A percentile compares a stretch with the other conserved stretches of the same genome.
Conservation (phyloP, 495 filamentous ascomycete species). For the Penicillium goetzii region DNA sequence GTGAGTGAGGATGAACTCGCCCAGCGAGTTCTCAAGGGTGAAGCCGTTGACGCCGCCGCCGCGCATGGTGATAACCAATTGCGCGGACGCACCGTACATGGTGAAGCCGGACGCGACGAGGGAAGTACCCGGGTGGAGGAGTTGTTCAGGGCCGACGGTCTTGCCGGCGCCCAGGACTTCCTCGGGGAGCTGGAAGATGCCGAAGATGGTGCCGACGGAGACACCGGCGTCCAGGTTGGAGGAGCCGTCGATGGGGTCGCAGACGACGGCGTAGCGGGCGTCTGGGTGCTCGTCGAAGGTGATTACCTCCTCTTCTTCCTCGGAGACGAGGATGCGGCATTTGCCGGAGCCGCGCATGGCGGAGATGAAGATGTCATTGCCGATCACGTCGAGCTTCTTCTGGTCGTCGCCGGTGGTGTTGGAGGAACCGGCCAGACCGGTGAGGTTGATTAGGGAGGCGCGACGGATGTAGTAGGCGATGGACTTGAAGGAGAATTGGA, state of each 20-base stretch:
- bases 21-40: conserved; percentile 92
- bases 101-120: conserved; percentile 95
- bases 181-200: conserved; percentile 83
- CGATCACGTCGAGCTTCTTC: conserved; percentile 99
- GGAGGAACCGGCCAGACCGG: conserved; percentile 89
- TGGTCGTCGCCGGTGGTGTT: conserved; percentile 98
- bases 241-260: conserved; percentile 96
- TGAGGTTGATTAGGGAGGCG: conserved; percentile 95
- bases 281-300: conserved; percentile 76
- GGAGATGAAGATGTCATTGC: conserved; percentile 95
- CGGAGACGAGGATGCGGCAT: conserved; percentile 87
- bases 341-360: conserved; percentile 91
- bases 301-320: conserved; percentile 93
- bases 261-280: conserved; percentile 93
- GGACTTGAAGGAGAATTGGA: conserved; percentile 99
- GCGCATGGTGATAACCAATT: conserved; percentile 96
- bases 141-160: conserved; percentile 73
- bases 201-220: conserved; percentile 97
- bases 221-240: conserved; percentile 98
- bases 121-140: conserved; percentile 85
- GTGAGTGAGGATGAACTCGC: conserved; percentile 98
- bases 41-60: conserved; percentile 94
- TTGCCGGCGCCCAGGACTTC: conserved; percentile 61
- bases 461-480: conserved; percentile 99
- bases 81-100: conserved; percentile 97